Evolutionary conservation across 1,139 yeast genomes (phyloP), one percentile per base, ranked within the genome.

Genomic region (Meyerozyma carpophila): DNA sequence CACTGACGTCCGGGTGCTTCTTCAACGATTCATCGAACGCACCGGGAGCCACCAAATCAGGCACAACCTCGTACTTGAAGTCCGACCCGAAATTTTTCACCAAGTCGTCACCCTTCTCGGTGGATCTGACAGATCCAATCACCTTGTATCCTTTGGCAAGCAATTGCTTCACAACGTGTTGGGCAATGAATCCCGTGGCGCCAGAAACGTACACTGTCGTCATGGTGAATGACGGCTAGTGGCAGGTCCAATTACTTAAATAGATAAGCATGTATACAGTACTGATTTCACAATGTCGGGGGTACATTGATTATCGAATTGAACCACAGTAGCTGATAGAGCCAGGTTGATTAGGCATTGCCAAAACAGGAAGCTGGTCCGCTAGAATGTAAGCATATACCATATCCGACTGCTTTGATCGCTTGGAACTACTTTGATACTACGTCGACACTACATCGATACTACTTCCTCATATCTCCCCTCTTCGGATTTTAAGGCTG

Each of bases 121-220:
- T 36, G 11, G 41, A 34, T 24, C 49, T 31, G 5, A 47, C 46
- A 21, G 46, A 27, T 3, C 49, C 49, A 5, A 47, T 43, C 24
- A 47, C 49, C 5, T 10, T 10, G 41, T 47, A 47, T 9, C 46
- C 42, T 13, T 44, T 41, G 6, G 50, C 44, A 18, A 53, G 45
- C 41, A 53, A 52, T 10, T 43, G 44, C 45, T 47, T 48, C 21
- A 47, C 53, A 11, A 52, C 50, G 42, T 55, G 56, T 29, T 53
- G 58, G 25, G 59, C 63, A 42, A 61, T 58, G 45, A 57, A 61
- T 14, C 63, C 63, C n/a, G 51, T 55, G 16, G 57, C 54, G 1
- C 63, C 63, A 11, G 60, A 45, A 13, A 58, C 51, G 14, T 56
- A 54, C 8, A 53, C 56, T 5, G 49, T 32, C 1, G 49, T 26